A percentile compares a stretch with the other conserved stretches of the same genome.
Conservation (phyloP, 2,329 filamentous ascomycete species). For the Paecilomyces fulvus region DNA sequence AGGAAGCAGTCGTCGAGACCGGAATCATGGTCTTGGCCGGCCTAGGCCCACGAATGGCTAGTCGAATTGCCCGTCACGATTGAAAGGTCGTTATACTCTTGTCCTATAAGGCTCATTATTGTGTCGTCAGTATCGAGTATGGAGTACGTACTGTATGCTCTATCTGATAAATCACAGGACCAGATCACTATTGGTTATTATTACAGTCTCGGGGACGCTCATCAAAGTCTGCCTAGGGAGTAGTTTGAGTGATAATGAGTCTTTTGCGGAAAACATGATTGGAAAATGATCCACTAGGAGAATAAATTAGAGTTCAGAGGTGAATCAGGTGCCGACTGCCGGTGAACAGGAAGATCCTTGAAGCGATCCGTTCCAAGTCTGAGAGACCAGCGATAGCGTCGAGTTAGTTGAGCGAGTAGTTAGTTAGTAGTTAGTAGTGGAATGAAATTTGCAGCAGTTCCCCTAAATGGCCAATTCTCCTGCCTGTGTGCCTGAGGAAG, state of each 20-base stretch:
- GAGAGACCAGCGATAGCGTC: background rate
- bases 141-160: too few relatives aligned
- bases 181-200: background rate
- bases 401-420: background rate
- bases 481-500: too few relatives aligned
- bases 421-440: background rate
- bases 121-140: background rate
- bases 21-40: background rate
- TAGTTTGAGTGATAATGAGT: background rate
- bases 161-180: background rate
- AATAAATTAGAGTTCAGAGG: background rate
- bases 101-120: background rate
- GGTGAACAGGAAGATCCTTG: background rate
- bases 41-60: background rate
- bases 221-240: background rate
- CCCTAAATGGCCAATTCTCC: too few relatives aligned
- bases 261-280: background rate
- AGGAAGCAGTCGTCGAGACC: background rate
- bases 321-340: background rate
- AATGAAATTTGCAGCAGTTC: too few relatives aligned
- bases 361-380: background rate
- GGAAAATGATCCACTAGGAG: background rate
- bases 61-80: background rate
- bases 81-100: background rate
- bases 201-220: background rate